Evolutionary conservation across 2,329 filamentous ascomycete species (phyloP).

Genomic region (Laburnicola sp.): DNA sequence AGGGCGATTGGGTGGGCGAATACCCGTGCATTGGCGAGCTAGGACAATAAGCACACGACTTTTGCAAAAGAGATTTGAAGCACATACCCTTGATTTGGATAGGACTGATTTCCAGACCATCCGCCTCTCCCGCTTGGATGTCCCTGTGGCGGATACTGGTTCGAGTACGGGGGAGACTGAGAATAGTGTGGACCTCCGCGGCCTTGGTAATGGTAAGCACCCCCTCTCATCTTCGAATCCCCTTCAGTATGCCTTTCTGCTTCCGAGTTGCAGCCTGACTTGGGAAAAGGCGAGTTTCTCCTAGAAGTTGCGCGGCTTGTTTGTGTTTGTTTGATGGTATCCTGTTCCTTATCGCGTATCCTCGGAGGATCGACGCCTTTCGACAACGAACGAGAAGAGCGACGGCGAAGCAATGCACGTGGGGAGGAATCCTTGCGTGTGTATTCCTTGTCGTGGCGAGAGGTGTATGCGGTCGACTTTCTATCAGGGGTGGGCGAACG

Average conservation of each 20-base stretch:
- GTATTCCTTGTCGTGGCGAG: constrained; percentile 23
- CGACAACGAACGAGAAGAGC: constrained; percentile 37
- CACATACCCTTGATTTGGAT: constrained; percentile 56
- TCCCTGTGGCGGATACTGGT: constrained; percentile 63
- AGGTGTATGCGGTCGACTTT: constrained; percentile 28
- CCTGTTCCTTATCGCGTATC: constrained; percentile 25
- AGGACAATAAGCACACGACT: too few species aligned
- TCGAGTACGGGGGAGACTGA: constrained; percentile 63
- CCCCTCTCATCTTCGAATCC: constrained; percentile 41
- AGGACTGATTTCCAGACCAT: constrained; percentile 54
- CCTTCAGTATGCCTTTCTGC: constrained; percentile 29
- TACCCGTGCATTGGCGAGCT: constrained; percentile 59
- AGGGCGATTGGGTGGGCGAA: constrained; percentile 59
- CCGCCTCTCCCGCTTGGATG: constrained; percentile 60
- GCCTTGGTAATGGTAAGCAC: constrained; percentile 38
- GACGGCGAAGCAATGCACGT: constrained; percentile 27
- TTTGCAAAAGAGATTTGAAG: background rate
- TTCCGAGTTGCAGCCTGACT: constrained; percentile 38
- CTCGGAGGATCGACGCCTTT: constrained; percentile 16
- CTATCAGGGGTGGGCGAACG: constrained; percentile 31
- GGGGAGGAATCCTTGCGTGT: constrained; percentile 31
- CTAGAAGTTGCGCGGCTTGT: constrained; percentile 24
- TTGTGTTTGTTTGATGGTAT: constrained; percentile 15
- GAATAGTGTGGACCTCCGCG: constrained; percentile 54
- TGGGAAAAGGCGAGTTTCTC: constrained; percentile 32